Percentiles rank a stretch among this genome's conserved stretches.
These are phyloP conservation scores for Vitis hybrid DNA, from an alignment of 177 flowering plant genomes.

Conservation along the genomic window DNA sequence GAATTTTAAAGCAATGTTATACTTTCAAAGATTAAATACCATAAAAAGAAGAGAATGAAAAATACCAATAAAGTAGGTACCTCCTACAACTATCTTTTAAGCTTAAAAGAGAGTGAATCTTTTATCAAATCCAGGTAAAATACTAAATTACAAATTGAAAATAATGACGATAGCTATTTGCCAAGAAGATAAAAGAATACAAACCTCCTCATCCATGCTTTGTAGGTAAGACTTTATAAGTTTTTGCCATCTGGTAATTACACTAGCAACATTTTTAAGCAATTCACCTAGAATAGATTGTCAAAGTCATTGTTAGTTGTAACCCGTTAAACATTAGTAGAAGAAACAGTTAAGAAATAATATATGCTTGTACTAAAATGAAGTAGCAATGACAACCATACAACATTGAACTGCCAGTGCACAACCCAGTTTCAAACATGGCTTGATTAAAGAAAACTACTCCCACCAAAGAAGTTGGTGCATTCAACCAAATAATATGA, in stretches of 20 bases:
- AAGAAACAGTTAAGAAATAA: not conserved
- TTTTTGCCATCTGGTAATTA: slow-evolving; percentile 58
- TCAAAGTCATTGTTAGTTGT: not conserved
- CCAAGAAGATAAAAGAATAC: slow-evolving; percentile 13
- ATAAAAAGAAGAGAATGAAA: too few relatives aligned
- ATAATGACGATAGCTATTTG: not conserved
- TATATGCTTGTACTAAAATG: not conserved
- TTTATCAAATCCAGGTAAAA: not conserved
- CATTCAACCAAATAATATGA: too few relatives aligned
- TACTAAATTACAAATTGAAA: not conserved
- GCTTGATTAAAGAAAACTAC: too few relatives aligned
- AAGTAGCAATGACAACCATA: too few relatives aligned
- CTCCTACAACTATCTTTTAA: too few relatives aligned
- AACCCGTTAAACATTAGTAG: not conserved
- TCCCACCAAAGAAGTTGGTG: too few relatives aligned
- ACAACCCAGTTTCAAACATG: too few relatives aligned
- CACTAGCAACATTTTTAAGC: slow-evolving; percentile 31
- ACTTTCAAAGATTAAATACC: too few relatives aligned
- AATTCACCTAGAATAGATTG: slow-evolving; percentile 53
- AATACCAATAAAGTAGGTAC: too few relatives aligned
- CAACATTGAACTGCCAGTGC: too few relatives aligned
- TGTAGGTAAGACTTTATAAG: slow-evolving; percentile 62
- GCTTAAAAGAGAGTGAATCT: too few relatives aligned
- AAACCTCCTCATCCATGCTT: slow-evolving; percentile 81
- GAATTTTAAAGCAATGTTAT: too few relatives aligned